Base-by-base conservation (phyloP, 78 protist species). In the Speleostelium caveatum region DNA sequence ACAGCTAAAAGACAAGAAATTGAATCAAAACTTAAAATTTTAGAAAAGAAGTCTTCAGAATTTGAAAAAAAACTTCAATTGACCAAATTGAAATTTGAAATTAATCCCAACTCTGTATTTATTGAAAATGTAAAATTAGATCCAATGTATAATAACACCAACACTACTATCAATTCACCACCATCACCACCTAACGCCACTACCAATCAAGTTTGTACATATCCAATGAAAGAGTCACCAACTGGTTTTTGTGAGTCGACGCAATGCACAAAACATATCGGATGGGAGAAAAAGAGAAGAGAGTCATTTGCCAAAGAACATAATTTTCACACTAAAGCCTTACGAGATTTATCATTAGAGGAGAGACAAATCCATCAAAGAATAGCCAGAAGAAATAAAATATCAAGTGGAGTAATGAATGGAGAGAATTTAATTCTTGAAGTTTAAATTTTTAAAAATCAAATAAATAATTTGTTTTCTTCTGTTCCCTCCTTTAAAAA, bases 351-450 rank as follows among this genome's bases (percentile, higher is more conserved):
- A 16, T 73, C 90, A 10, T 35, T 83, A 21, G 90, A 83, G 35
- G 90, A 83, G 32, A 83, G 69, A 69, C 90, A 83, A 83, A 69
- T 83, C 3, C 76, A 69, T 14, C 90, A 83, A 42, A 83, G 90
- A 69, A 67, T 72, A 17, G 76, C 90, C 8, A 83, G 90, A 69
- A 53, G 90, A 83, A 83, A 83, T 53, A 83, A 69, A 51, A 83
- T 83, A n/a, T n/a, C n/a, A n/a, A n/a, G n/a, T n/a, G n/a, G n/a
- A n/a, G n/a, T n/a, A n/a, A n/a, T n/a, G n/a, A n/a, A n/a, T n/a
- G n/a, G n/a, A n/a, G n/a, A n/a, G n/a, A n/a, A n/a, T n/a, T n/a
- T n/a, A n/a, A n/a, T n/a, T n/a, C n/a, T n/a, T n/a, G n/a, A n/a
- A n/a, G n/a, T n/a, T n/a, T n/a, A n/a, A n/a, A n/a, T n/a, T n/a